phyloP scores from a whole-genome alignment of 129 eudicot genomes.

The Solidago caesia region DNA sequence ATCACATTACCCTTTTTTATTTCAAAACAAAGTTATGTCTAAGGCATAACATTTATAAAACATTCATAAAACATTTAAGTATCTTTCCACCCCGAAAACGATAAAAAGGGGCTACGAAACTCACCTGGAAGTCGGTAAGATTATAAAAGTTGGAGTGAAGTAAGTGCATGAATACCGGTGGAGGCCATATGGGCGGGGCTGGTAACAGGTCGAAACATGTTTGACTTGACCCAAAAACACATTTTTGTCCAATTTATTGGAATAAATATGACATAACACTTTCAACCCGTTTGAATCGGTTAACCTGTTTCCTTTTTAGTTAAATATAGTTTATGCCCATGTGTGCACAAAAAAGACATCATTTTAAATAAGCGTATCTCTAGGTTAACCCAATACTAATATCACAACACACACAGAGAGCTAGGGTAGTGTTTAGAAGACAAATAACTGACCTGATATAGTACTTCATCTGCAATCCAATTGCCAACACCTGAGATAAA shows the following conservation, averaged over 20 bases:
- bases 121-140: too few species aligned
- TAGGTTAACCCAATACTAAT: neutral
- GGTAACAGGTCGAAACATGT: neutral
- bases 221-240: neutral
- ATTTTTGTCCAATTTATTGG: neutral
- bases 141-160: too few species aligned
- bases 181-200: neutral
- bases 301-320: neutral
- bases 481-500: constrained; percentile 96
- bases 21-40: too few species aligned
- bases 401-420: neutral
- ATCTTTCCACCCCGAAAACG: too few species aligned
- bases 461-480: constrained; percentile 99
- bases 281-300: neutral
- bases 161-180: neutral
- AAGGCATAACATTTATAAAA: too few species aligned
- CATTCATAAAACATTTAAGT: too few species aligned
- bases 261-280: neutral
- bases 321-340: neutral
- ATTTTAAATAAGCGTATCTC: neutral
- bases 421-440: neutral
- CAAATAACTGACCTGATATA: constrained; percentile 62
- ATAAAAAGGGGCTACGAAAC: too few species aligned
- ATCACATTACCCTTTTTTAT: too few species aligned
- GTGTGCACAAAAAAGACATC: neutral